These are phyloP conservation scores for Globisporangium viniferum DNA, from an alignment of 352 stramenopile species.

Conservation along the genomic window DNA sequence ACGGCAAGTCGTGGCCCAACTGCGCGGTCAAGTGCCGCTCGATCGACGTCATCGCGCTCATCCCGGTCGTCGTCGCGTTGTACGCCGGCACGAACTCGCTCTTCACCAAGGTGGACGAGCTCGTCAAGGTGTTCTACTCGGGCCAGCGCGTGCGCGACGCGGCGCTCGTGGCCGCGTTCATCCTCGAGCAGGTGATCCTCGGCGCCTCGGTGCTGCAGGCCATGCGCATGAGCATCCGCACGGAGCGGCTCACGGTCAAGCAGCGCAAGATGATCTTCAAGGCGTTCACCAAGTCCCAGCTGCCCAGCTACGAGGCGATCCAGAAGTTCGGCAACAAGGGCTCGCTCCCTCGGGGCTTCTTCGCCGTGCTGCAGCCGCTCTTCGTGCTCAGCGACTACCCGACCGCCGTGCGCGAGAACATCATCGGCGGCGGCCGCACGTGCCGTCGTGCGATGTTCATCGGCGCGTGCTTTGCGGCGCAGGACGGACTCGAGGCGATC, in stretches of 20 bases:
- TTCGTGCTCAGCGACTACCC: slow-evolving; percentile 80
- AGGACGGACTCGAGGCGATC: slow-evolving; percentile 66
- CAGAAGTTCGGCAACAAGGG: slow-evolving; percentile 83
- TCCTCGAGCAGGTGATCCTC: slow-evolving; percentile 79
- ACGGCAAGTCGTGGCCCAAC: slow-evolving; percentile 64
- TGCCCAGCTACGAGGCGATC: slow-evolving; percentile 77
- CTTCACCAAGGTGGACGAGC: slow-evolving; percentile 77
- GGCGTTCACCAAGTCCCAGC: slow-evolving; percentile 79
- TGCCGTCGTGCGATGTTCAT: slow-evolving; percentile 82
- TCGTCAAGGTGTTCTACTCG: slow-evolving; percentile 79
- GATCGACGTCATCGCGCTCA: slow-evolving; percentile 73
- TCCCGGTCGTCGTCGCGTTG: slow-evolving; percentile 70
- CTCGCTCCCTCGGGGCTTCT: slow-evolving; percentile 63
- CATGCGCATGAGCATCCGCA: slow-evolving; percentile 84
- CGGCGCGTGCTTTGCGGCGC: slow-evolving; percentile 72
- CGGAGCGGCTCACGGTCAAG: slow-evolving; percentile 72
- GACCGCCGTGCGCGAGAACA: slow-evolving; percentile 78
- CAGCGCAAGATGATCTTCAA: slow-evolving; percentile 86
- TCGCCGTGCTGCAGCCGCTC: slow-evolving; percentile 68
- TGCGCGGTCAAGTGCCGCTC: slow-evolving; percentile 77
- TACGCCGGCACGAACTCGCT: slow-evolving; percentile 78
- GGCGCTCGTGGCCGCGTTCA: slow-evolving; percentile 67
- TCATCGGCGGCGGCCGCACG: slow-evolving; percentile 73
- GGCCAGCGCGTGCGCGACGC: slow-evolving; percentile 67
- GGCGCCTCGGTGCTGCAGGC: slow-evolving; percentile 72